Percentiles rank a stretch among this genome's conserved stretches.
Evolutionary conservation across 139 green algal genomes (phyloP).

Genomic region (Ettlia oleoabundans): DNA sequence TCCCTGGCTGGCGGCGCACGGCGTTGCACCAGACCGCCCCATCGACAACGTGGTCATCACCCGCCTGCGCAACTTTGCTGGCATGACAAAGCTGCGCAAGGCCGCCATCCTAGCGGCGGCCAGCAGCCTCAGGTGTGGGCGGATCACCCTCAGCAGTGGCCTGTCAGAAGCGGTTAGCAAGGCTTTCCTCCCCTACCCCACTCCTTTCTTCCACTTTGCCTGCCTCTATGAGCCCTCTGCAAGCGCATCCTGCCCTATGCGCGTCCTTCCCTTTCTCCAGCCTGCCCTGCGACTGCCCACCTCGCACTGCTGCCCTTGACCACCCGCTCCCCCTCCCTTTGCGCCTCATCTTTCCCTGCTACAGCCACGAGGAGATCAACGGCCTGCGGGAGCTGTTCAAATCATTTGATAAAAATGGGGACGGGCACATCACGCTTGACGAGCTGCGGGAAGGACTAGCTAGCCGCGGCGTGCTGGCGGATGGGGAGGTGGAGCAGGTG

Average conservation of each 20-base stretch:
- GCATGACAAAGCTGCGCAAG: slow-evolving; percentile 56
- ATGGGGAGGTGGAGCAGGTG: slow-evolving; percentile 10
- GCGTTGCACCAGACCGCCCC: slow-evolving; percentile 50
- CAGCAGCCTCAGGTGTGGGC: slow-evolving; percentile 30
- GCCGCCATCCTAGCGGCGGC: slow-evolving; percentile 43
- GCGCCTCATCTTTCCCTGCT: too few relatives aligned
- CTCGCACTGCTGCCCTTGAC: background rate
- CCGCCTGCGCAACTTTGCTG: slow-evolving; percentile 67
- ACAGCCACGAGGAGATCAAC: slow-evolving; percentile 38
- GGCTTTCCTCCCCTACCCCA: too few relatives aligned
- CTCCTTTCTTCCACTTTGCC: too few relatives aligned
- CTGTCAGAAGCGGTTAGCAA: too few relatives aligned
- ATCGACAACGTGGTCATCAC: slow-evolving; percentile 74
- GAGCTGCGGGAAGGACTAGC: slow-evolving; percentile 36
- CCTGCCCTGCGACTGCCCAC: background rate
- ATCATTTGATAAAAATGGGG: slow-evolving; percentile 41
- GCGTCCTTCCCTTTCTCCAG: too few relatives aligned
- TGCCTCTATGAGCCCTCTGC: too few relatives aligned
- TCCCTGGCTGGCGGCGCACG: slow-evolving; percentile 63
- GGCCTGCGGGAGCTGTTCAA: slow-evolving; percentile 82
- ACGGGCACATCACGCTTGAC: slow-evolving; percentile 32
- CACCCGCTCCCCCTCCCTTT: background rate
- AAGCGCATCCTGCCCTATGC: too few relatives aligned
- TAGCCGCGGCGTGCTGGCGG: background rate
- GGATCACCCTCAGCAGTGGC: too few relatives aligned